Evolutionary conservation across 176 grass and related monocot species (phyloP).

Genomic region (Puccinellia tenuiflora): DNA sequence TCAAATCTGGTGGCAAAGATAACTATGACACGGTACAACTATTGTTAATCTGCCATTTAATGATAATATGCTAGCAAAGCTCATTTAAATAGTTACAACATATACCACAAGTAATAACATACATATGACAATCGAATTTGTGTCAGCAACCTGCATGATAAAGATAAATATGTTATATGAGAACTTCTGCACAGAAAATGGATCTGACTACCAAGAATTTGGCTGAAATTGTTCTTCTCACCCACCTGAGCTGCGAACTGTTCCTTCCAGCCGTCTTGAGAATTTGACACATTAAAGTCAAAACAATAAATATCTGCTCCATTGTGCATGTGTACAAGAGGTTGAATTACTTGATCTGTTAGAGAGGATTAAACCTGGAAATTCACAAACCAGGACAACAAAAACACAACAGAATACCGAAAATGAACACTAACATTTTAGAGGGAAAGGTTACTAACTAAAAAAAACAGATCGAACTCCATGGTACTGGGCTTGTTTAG

Average conservation of each 20-base stretch:
- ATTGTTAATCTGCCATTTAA: too few relatives aligned
- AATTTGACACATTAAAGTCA: neutral
- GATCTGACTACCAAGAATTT: too few relatives aligned
- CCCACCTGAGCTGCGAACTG: neutral
- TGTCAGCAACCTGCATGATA: too few relatives aligned
- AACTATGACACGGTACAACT: too few relatives aligned
- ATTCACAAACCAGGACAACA: neutral
- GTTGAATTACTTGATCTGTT: neutral
- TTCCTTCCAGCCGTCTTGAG: too few relatives aligned
- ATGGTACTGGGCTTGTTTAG: neutral
- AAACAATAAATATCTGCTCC: neutral
- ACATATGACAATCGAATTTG: too few relatives aligned
- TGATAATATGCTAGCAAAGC: too few relatives aligned
- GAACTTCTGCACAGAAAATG: too few relatives aligned
- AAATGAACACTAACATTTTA: neutral
- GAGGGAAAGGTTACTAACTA: neutral
- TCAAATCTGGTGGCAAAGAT: too few relatives aligned
- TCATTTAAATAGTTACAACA: too few relatives aligned
- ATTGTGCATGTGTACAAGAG: neutral
- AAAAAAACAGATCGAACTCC: neutral
- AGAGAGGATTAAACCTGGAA: neutral
- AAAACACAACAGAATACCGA: neutral
- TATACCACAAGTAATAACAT: too few relatives aligned
- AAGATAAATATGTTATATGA: too few relatives aligned
- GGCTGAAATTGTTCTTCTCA: neutral